Conservation (phyloP, 2,329 filamentous ascomycete genomes). For the Botrytis sinoallii region DNA sequence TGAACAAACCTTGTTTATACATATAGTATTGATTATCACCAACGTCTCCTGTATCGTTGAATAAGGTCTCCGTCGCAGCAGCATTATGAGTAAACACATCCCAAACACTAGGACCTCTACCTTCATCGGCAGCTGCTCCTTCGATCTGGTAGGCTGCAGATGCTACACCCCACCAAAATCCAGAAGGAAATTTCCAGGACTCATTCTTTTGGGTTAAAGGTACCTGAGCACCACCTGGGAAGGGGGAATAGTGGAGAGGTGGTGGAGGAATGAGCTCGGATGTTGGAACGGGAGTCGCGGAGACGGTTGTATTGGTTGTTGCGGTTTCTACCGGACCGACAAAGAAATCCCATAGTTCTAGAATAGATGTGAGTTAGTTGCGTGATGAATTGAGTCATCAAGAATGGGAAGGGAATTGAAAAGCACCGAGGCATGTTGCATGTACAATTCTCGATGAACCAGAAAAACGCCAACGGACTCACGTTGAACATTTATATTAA, state of each 20-base stretch:
- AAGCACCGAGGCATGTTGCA: neutral
- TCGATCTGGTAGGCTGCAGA: constrained; percentile 48
- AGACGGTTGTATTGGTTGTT: constrained; percentile 29
- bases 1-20: constrained; percentile 51
- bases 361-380: neutral
- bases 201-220: constrained; percentile 25
- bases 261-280: constrained; percentile 31
- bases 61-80: constrained; percentile 28
- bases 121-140: constrained; percentile 45
- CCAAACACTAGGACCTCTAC: constrained; percentile 44
- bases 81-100: constrained; percentile 39
- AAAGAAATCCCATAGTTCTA: constrained; percentile 29
- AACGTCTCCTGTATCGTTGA: constrained; percentile 46
- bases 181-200: constrained; percentile 35
- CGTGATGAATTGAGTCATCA: neutral
- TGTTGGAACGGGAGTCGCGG: constrained; percentile 30
- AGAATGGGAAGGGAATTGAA: neutral
- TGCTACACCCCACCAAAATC: constrained; percentile 49
- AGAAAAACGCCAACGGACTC: neutral
- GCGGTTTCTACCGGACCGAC: constrained; percentile 30
- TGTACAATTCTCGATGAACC: neutral
- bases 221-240: constrained; percentile 24
- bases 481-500: constrained; percentile 25
- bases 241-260: constrained; percentile 26
- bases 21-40: constrained; percentile 44